Conservation (phyloP, 108 stramenopile genomes). For the Nitzschia sp. region DNA sequence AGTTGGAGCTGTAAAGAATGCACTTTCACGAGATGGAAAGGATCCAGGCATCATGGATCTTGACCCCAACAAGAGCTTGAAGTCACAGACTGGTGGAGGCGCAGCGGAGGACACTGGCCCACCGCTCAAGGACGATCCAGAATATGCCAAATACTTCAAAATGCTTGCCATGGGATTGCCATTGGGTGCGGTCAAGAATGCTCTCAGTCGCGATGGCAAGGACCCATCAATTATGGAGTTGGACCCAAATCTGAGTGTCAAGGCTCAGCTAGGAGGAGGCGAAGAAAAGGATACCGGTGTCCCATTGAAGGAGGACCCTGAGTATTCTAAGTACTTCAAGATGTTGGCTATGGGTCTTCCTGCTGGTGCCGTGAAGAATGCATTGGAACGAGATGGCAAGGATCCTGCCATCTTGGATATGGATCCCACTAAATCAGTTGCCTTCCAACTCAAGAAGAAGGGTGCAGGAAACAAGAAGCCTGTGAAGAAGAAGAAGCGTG, state of each 20-base stretch:
- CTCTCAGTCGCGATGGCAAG: slow-evolving; percentile 60
- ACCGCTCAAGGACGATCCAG: slow-evolving; percentile 67
- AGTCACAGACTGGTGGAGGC: slow-evolving; percentile 32
- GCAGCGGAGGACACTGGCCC: slow-evolving; percentile 30
- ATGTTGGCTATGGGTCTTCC: slow-evolving; percentile 64
- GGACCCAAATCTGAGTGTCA: slow-evolving; percentile 57
- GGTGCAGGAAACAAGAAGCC: slow-evolving; percentile 18
- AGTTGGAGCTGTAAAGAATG: slow-evolving; percentile 55
- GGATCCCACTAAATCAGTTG: slow-evolving; percentile 57
- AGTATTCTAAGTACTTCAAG: slow-evolving; percentile 67
- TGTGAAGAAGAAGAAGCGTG: slow-evolving; percentile 59
- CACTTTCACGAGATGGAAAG: slow-evolving; percentile 51
- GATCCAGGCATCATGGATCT: slow-evolving; percentile 62
- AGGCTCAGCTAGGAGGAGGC: slow-evolving; percentile 38
- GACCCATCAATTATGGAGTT: slow-evolving; percentile 75
- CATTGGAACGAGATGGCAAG: slow-evolving; percentile 61
- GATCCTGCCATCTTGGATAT: slow-evolving; percentile 61
- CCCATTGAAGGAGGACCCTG: slow-evolving; percentile 68
- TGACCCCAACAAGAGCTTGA: slow-evolving; percentile 51
- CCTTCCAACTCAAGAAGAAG: slow-evolving; percentile 46
- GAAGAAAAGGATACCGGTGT: slow-evolving; percentile 45
- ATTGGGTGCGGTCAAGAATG: slow-evolving; percentile 65
- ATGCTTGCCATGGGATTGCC: slow-evolving; percentile 76
- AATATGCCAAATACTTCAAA: slow-evolving; percentile 72
- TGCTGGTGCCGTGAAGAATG: slow-evolving; percentile 60